Base-by-base conservation (phyloP, 257 asterid species). In the Prunella vulgaris region DNA sequence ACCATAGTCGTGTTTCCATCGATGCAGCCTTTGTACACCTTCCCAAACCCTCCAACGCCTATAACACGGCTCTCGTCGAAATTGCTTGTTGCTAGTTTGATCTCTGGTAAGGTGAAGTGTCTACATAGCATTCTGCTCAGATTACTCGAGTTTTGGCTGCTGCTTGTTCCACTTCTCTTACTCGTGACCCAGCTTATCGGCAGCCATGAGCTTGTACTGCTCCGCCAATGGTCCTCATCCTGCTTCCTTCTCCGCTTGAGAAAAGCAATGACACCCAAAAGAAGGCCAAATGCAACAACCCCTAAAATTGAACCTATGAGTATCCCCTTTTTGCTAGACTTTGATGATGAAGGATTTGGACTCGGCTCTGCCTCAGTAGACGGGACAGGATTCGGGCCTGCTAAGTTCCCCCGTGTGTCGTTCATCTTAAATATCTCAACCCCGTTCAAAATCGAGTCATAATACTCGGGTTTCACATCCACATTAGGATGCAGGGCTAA, bases 1-100 rank as follows among this genome's bases (percentile, higher is more conserved):
- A 87, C 97, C 6, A 38, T 44, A 5, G 57, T 80, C 0, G 70
- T 32, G 5, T 65, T 73, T 37, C 85, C 93, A 21, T 87, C 88
- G 1, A 87, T 79, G 24, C 12, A 64, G 0, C 97, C 92, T 74
- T 64, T 87, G 33, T 87, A 92, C 0, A 92, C 98, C 70, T 86
- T 92, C 6, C 96, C 98, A 21, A 89, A 92, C 24, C 97, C 97
- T 35, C 96, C 97, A 25, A 89, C 86, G 14, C 97, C 97, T 28
- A 92, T 78, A 1, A 87, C 86, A 21, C 70, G 74, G 1, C 85
- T 66, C 72, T 92, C 97, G 1, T 79, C 80, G 54, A 92, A 92
- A 28, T 77, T 66, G 14, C 78, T 66, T 0, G 97, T 86, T 49
- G 81, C 94, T 0, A 51, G 77, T 51, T 65, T 75, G 57, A 92